Conservation (phyloP, 2,329 filamentous ascomycete genomes). For the Pleurostoma richardsiae region DNA sequence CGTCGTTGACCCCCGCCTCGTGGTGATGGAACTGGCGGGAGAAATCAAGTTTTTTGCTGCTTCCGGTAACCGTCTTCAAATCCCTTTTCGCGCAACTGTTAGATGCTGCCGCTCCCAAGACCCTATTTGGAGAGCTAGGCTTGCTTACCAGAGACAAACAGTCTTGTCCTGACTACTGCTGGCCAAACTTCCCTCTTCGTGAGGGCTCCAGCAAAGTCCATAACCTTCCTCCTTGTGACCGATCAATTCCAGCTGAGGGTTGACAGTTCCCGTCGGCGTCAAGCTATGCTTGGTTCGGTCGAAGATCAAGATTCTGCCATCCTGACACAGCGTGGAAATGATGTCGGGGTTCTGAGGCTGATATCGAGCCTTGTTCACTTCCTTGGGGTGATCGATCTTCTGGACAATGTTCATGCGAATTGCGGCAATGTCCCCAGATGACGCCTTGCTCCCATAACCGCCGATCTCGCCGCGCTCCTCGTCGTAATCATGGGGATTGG, state of each 20-base stretch:
- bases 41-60: slow-evolving; percentile 66
- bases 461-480: slow-evolving; percentile 91
- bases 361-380: slow-evolving; percentile 98
- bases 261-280: slow-evolving; percentile 67
- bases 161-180: slow-evolving; percentile 91
- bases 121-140: neutral
- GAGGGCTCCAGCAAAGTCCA: slow-evolving; percentile 87
- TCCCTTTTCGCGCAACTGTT: slow-evolving; percentile 50
- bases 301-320: slow-evolving; percentile 86
- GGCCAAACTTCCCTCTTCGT: slow-evolving; percentile 73
- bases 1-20: slow-evolving; percentile 88
- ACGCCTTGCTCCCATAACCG: slow-evolving; percentile 69
- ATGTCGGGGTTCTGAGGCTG: slow-evolving; percentile 97
- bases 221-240: slow-evolving; percentile 90
- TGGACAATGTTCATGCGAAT: slow-evolving; percentile 92
- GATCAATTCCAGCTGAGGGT: slow-evolving; percentile 76
- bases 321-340: slow-evolving; percentile 86
- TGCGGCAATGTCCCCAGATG: slow-evolving; percentile 55
- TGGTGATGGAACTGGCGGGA: slow-evolving; percentile 80
- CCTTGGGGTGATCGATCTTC: slow-evolving; percentile 91
- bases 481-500: slow-evolving; percentile 81
- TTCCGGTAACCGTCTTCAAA: slow-evolving; percentile 67
- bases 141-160: slow-evolving; percentile 76
- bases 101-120: neutral
- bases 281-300: slow-evolving; percentile 92